These are phyloP conservation scores for Tubosaeta sp. DNA, from an alignment of 768 basidiomycete genomes.

Conservation along the genomic window DNA sequence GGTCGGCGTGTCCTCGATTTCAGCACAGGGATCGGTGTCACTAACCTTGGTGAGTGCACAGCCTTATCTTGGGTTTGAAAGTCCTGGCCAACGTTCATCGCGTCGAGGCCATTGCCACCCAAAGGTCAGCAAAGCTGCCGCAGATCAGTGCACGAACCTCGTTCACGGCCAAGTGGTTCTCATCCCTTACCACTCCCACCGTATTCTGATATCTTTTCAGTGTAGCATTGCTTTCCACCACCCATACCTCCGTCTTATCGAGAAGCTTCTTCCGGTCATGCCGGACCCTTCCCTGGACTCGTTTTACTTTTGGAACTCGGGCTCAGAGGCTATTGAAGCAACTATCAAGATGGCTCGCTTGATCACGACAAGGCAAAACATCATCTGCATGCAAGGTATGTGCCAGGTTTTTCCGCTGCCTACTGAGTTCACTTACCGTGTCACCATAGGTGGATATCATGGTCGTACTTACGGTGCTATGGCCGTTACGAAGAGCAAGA, in stretches of 20 bases:
- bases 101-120: constrained; percentile 82
- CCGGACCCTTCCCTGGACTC: constrained; percentile 87
- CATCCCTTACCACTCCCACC: not conserved
- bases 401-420: not conserved
- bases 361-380: constrained; percentile 77
- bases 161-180: constrained; percentile 68
- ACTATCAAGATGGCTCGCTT: constrained; percentile 82
- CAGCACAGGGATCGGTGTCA: constrained; percentile 85
- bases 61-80: not conserved
- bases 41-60: constrained; percentile 59
- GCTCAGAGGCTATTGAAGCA: constrained; percentile 89
- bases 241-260: constrained; percentile 83
- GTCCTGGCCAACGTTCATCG: not conserved
- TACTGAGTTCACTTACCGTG: not conserved
- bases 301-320: constrained; percentile 98
- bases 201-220: constrained; percentile 36
- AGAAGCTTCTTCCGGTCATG: constrained; percentile 83
- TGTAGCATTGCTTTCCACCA: constrained; percentile 86
- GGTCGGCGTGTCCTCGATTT: constrained; percentile 79
- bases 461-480: constrained; percentile 92
- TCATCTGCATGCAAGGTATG: constrained; percentile 85
- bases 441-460: constrained; percentile 68
- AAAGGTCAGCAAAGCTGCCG: constrained; percentile 79
- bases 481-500: constrained; percentile 93
- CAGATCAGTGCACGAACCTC: constrained; percentile 78